Conservation (phyloP, 2,329 filamentous ascomycete genomes). For the Nothophoma quercina region DNA sequence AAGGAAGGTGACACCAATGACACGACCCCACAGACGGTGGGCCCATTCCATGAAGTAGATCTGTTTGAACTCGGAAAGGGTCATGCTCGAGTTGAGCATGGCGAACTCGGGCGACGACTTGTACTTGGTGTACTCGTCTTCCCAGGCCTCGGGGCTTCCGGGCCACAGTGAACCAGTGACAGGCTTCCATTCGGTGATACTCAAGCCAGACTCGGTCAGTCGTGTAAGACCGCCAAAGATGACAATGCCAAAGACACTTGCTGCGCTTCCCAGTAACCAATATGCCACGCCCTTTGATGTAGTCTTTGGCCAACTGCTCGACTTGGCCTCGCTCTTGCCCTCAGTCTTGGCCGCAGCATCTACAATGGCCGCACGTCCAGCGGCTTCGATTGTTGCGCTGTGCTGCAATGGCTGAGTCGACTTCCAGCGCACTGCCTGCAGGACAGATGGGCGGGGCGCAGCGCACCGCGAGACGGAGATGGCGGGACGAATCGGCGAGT, state of each 20-base stretch:
- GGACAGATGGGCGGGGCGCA: constrained; percentile 33
- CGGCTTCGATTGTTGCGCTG: constrained; percentile 28
- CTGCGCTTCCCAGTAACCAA: constrained; percentile 91
- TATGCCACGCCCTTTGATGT: constrained; percentile 82
- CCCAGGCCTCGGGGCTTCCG: constrained; percentile 80
- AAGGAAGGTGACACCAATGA: constrained; percentile 89
- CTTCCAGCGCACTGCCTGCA: constrained; percentile 44
- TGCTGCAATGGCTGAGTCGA: constrained; percentile 43
- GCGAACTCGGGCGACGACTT: constrained; percentile 91
- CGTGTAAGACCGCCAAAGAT: constrained; percentile 93
- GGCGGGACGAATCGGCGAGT: constrained; percentile 34
- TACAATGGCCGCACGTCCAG: constrained; percentile 21
- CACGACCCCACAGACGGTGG: constrained; percentile 90
- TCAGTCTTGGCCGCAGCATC: constrained; percentile 21
- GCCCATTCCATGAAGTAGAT: constrained; percentile 99
- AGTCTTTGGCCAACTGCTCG: constrained; percentile 62
- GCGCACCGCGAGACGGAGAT: constrained; percentile 17
- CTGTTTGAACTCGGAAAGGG: constrained; percentile 90
- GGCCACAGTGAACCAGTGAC: constrained; percentile 93
- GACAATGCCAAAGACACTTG: constrained; percentile 95
- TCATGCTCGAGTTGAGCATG: constrained; percentile 92
- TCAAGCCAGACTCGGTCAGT: constrained; percentile 94
- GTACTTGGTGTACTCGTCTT: constrained; percentile 92
- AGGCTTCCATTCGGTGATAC: constrained; percentile 98
- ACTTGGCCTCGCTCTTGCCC: constrained; percentile 15